A percentile compares a stretch with the other conserved stretches of the same genome.
phyloP scores from a whole-genome alignment of 176 grass and related monocot species.

The Lolium perenne region DNA sequence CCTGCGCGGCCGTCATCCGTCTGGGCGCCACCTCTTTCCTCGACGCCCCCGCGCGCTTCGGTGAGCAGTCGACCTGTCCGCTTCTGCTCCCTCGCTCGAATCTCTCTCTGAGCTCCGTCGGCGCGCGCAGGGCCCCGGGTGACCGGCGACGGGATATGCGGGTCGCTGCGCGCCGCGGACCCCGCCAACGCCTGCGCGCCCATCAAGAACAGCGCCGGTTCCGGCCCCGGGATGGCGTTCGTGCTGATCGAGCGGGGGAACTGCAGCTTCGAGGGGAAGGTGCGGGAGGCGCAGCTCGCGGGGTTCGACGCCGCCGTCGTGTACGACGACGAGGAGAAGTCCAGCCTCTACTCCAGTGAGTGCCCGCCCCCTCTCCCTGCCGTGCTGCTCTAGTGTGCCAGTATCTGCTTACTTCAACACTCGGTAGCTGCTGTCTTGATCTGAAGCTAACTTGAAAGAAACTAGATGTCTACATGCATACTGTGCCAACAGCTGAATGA shows the following conservation, averaged over 20 bases:
- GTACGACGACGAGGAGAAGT: slow-evolving; percentile 77
- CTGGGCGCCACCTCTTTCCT: slow-evolving; percentile 65
- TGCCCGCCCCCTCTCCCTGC: neutral
- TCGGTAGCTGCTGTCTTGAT: neutral
- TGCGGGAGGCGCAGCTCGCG: slow-evolving; percentile 62
- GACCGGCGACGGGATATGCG: slow-evolving; percentile 64
- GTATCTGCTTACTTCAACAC: neutral
- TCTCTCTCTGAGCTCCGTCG: neutral
- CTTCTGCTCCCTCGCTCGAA: neutral
- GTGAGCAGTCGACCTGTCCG: slow-evolving; percentile 24
- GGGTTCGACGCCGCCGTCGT: slow-evolving; percentile 74
- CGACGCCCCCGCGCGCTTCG: slow-evolving; percentile 81
- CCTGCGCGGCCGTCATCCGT: slow-evolving; percentile 66
- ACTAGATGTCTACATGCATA: neutral
- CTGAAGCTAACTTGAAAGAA: neutral
- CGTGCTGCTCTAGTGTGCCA: neutral
- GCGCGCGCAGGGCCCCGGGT: slow-evolving; percentile 59
- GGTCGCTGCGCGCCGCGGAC: slow-evolving; percentile 63
- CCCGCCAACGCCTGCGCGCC: slow-evolving; percentile 64
- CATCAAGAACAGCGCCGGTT: slow-evolving; percentile 40
- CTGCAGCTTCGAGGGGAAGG: slow-evolving; percentile 85
- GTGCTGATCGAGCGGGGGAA: slow-evolving; percentile 71
- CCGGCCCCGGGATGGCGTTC: slow-evolving; percentile 39
- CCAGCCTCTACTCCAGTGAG: slow-evolving; percentile 86
- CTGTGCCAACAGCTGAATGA: neutral